These are phyloP conservation scores for Trametes gibbosa DNA, from an alignment of 768 basidiomycete species.

Conservation along the genomic window DNA sequence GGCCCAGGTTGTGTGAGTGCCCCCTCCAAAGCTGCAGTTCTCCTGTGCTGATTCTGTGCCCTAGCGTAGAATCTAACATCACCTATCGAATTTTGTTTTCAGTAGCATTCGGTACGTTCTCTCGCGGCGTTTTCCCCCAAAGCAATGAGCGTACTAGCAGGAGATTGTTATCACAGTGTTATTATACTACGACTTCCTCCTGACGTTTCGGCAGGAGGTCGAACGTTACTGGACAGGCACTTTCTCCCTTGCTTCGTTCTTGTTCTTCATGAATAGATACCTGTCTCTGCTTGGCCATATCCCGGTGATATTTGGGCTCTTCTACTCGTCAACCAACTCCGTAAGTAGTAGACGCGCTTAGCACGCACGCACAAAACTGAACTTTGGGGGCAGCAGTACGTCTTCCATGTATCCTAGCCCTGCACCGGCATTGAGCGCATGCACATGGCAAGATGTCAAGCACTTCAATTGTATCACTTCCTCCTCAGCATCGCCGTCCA, in stretches of 20 bases:
- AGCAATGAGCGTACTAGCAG: too few relatives aligned
- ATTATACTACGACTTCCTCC: conserved; percentile 43
- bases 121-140: neutral
- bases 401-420: neutral
- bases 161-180: conserved; percentile 20
- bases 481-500: neutral
- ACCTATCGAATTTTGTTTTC: too few relatives aligned
- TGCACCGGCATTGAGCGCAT: neutral
- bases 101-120: neutral
- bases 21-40: too few relatives aligned
- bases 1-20: too few relatives aligned
- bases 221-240: conserved; percentile 40
- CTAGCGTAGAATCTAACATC: too few relatives aligned
- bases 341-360: neutral
- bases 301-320: conserved; percentile 15
- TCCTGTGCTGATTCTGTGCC: too few relatives aligned
- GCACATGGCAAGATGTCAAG: neutral
- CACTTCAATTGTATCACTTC: neutral
- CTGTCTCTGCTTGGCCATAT: conserved; percentile 20
- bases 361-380: neutral
- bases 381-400: neutral
- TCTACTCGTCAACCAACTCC: neutral
- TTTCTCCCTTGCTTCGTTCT: conserved; percentile 12
- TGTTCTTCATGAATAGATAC: conserved; percentile 27
- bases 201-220: conserved; percentile 44